Percentiles rank a stretch among this genome's conserved stretches.
Evolutionary conservation across 2,329 filamentous ascomycete species (phyloP).

Genomic region (Seiridium cupressi): DNA sequence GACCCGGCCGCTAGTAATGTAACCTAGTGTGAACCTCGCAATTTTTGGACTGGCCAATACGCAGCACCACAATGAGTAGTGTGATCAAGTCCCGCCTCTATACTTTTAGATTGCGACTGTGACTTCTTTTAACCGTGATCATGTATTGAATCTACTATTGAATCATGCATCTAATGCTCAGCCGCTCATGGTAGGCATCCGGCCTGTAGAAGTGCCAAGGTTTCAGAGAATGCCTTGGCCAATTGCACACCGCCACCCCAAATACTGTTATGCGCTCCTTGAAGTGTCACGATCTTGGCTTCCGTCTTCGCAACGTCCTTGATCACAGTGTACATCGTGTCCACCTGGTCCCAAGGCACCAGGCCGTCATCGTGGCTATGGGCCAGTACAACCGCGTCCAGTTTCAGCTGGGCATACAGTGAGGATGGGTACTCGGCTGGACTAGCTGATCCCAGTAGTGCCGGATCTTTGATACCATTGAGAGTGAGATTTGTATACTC

Average conservation of each 20-base stretch:
- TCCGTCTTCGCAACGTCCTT: background rate
- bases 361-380: constrained; percentile 1
- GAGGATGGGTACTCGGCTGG: background rate
- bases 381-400: background rate
- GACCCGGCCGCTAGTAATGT: too few species aligned
- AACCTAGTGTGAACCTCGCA: too few species aligned
- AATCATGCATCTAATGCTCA: background rate
- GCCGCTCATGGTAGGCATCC: background rate
- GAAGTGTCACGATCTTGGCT: background rate
- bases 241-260: constrained; percentile 3
- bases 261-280: background rate
- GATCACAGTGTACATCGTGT: background rate
- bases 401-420: background rate
- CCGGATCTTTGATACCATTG: background rate
- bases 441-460: background rate
- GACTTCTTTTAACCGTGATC: too few species aligned
- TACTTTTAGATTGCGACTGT: too few species aligned
- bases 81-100: too few species aligned
- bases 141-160: too few species aligned
- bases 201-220: background rate
- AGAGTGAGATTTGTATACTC: constrained; percentile 1
- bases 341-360: constrained; percentile 3
- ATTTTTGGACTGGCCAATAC: too few species aligned
- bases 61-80: too few species aligned
- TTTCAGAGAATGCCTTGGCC: background rate